A percentile compares a stretch with the other conserved stretches of the same genome.
phyloP scores from a whole-genome alignment of 805 yeast species.

The Priceomyces fermenticarens region DNA sequence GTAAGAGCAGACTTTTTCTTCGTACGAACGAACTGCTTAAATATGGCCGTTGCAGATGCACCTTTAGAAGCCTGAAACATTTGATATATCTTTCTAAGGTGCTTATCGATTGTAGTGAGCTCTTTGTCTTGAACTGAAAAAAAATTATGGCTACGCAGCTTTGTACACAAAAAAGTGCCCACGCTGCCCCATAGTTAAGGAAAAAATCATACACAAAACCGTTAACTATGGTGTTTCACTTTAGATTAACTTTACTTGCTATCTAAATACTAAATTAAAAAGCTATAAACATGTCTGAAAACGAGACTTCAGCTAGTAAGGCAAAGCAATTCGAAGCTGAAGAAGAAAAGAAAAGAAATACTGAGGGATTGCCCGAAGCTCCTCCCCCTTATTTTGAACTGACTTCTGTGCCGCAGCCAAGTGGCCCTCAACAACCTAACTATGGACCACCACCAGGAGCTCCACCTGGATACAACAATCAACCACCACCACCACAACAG shows the following conservation, averaged over 20 bases:
- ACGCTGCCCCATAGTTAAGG: not conserved
- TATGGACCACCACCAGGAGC: constrained; percentile 4
- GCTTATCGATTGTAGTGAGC: not conserved
- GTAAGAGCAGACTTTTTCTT: constrained; percentile 28
- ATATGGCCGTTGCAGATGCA: constrained; percentile 1
- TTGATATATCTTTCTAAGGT: not conserved
- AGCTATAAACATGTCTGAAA: constrained; percentile 1
- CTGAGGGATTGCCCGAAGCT: constrained; percentile 1
- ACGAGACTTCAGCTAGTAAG: not conserved
- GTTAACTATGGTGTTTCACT: not conserved
- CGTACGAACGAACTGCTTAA: constrained; percentile 24
- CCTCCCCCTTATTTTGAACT: constrained; percentile 13
- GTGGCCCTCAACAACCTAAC: constrained; percentile 1
- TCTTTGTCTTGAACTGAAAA: not conserved
- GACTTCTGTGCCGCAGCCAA: constrained; percentile 2
- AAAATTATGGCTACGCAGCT: not conserved
- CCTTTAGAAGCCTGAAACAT: constrained; percentile 2
- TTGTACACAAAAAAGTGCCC: not conserved
- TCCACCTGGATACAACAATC: constrained; percentile 5
- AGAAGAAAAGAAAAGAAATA: not conserved
- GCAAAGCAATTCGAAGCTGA: constrained; percentile 5
- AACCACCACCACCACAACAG: not conserved
- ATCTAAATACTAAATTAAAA: not conserved
- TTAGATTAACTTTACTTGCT: not conserved
- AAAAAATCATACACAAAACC: not conserved